A percentile compares a stretch with the other conserved stretches of the same genome.
These are phyloP conservation scores for Porcisia hertigi DNA, from an alignment of 208 protist species.

Conservation along the genomic window DNA sequence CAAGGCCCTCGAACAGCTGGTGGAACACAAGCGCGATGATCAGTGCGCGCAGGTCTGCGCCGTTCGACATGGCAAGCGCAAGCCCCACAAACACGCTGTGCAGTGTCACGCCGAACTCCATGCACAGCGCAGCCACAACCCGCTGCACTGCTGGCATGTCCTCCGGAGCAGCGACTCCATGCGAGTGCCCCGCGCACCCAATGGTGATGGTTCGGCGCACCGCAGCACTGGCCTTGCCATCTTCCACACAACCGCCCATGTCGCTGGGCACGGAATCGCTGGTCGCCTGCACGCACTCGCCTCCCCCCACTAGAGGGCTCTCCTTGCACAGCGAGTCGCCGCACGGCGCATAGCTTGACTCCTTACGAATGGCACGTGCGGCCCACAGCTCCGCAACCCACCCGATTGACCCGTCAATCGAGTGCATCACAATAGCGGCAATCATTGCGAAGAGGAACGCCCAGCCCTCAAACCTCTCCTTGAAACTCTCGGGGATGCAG, in stretches of 20 bases:
- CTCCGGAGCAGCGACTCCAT: slow-evolving; percentile 16
- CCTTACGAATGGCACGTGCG: not conserved
- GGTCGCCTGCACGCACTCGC: not conserved
- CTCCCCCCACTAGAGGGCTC: slow-evolving; percentile 7
- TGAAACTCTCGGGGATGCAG: slow-evolving; percentile 48
- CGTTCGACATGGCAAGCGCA: slow-evolving; percentile 41
- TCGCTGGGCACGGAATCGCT: not conserved
- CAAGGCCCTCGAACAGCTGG: slow-evolving; percentile 73
- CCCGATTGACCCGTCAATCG: slow-evolving; percentile 42
- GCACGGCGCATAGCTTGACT: not conserved
- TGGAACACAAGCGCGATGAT: slow-evolving; percentile 67
- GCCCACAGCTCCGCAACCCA: slow-evolving; percentile 22
- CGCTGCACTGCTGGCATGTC: slow-evolving; percentile 21
- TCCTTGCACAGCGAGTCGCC: slow-evolving; percentile 13
- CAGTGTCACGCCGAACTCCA: slow-evolving; percentile 70
- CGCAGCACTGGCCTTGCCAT: not conserved
- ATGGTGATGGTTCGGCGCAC: not conserved
- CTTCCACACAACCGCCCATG: not conserved
- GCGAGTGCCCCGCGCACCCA: slow-evolving; percentile 24
- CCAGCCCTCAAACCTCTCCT: slow-evolving; percentile 47
- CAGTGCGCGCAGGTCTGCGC: slow-evolving; percentile 34
- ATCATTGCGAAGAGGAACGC: slow-evolving; percentile 58
- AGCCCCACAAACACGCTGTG: slow-evolving; percentile 75
- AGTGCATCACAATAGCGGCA: slow-evolving; percentile 60
- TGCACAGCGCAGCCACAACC: slow-evolving; percentile 47